Conservation (phyloP, 805 yeast genomes). For the Lachancea mirantina region DNA sequence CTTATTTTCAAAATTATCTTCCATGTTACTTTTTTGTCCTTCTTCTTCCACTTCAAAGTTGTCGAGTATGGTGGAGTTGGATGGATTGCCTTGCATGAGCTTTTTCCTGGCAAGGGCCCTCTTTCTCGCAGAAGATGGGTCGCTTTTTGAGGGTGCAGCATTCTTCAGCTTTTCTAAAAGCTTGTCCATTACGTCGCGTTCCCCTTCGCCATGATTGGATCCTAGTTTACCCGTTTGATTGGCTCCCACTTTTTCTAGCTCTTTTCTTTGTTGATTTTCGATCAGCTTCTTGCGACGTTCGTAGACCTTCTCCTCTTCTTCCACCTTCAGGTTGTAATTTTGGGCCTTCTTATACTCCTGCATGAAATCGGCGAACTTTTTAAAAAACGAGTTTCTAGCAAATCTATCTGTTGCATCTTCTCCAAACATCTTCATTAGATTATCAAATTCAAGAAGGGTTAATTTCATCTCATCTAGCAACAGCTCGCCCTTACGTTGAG, state of each 20-base stretch:
- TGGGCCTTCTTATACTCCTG: conserved; percentile 74
- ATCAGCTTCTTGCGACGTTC: conserved; percentile 64
- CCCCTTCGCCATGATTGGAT: conserved; percentile 14
- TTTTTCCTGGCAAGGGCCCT: conserved; percentile 70
- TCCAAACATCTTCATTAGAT: conserved; percentile 79
- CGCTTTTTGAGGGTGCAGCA: conserved; percentile 72
- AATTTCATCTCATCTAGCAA: conserved; percentile 56
- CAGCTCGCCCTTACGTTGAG: conserved; percentile 60
- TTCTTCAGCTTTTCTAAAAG: conserved; percentile 80
- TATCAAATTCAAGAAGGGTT: conserved; percentile 58
- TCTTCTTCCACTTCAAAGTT: conserved; percentile 6
- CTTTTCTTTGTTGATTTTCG: conserved; percentile 30
- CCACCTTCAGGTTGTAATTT: conserved; percentile 67
- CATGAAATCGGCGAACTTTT: conserved; percentile 72
- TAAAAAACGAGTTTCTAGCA: conserved; percentile 64
- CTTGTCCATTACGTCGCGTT: conserved; percentile 66
- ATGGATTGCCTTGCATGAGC: conserved; percentile 35
- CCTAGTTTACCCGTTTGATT: conserved; percentile 5
- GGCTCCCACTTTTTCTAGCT: conserved; percentile 13
- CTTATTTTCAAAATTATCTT: too few relatives aligned
- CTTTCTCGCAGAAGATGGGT: conserved; percentile 72
- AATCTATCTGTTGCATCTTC: conserved; percentile 70
- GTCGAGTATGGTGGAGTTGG: conserved; percentile 8
- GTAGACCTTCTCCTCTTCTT: conserved; percentile 71
- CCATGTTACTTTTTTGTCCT: too few relatives aligned